A percentile compares a stretch with the other conserved stretches of the same genome.
These are phyloP conservation scores for Lodderomyces beijingensis DNA, from an alignment of 1,139 yeast species.

Conservation along the genomic window DNA sequence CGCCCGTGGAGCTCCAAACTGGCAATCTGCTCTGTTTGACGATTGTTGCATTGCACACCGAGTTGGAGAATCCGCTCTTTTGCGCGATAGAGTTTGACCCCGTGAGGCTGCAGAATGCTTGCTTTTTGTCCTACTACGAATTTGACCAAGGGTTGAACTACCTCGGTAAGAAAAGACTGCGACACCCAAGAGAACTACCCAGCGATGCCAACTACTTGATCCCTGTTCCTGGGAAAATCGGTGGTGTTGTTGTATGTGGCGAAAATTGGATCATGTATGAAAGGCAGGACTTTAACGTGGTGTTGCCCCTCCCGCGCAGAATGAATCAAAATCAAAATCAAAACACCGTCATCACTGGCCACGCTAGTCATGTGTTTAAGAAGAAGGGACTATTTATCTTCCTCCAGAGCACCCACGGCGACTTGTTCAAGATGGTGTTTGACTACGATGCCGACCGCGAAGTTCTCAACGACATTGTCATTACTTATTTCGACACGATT, in stretches of 20 bases:
- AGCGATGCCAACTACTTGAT: conserved; percentile 27
- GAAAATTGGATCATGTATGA: conserved; percentile 27
- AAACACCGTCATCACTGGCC: conserved; percentile 44
- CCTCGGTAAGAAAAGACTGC: conserved; percentile 44
- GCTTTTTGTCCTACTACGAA: conserved; percentile 56
- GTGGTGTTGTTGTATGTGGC: conserved; percentile 40
- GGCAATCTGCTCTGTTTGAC: conserved; percentile 51
- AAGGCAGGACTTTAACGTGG: conserved; percentile 10
- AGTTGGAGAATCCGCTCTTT: conserved; percentile 77
- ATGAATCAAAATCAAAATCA: conserved; percentile 17
- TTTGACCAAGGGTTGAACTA: conserved; percentile 84
- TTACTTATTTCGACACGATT: conserved; percentile 69
- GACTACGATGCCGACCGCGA: conserved; percentile 35
- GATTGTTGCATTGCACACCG: conserved; percentile 64
- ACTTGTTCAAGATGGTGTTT: conserved; percentile 65
- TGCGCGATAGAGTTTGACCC: conserved; percentile 64
- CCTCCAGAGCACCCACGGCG: conserved; percentile 70
- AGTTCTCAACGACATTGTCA: conserved; percentile 31
- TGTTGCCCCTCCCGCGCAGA: conserved; percentile 45
- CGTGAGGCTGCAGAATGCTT: conserved; percentile 24
- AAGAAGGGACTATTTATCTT: conserved; percentile 62
- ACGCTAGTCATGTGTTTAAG: conserved; percentile 59
- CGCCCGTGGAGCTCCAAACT: conserved; percentile 70
- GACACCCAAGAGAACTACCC: conserved; percentile 35
- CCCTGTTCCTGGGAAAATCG: conserved; percentile 31